These are phyloP conservation scores for Arachnomyces sp. DNA, from an alignment of 2,329 filamentous ascomycete species.

Conservation along the genomic window DNA sequence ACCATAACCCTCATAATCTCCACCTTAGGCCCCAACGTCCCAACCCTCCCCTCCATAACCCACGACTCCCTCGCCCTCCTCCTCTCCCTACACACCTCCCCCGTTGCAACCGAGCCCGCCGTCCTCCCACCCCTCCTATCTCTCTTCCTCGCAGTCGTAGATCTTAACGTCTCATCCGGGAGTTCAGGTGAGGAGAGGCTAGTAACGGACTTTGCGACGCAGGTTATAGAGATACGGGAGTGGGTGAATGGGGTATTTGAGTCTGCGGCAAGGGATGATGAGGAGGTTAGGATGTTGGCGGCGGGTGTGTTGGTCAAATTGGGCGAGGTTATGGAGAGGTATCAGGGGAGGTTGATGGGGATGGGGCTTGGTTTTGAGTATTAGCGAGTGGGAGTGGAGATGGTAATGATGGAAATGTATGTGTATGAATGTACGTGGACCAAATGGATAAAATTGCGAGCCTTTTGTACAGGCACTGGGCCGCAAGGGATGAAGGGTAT, in stretches of 20 bases:
- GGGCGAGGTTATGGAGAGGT: constrained; percentile 73
- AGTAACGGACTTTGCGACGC: constrained; percentile 63
- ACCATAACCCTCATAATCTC: constrained; percentile 78
- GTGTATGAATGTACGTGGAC: too few species aligned
- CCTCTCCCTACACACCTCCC: constrained; percentile 52
- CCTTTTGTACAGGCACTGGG: too few species aligned
- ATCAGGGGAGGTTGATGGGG: constrained; percentile 68
- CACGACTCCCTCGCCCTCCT: constrained; percentile 77
- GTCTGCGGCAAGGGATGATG: constrained; percentile 35
- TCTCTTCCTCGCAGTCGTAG: constrained; percentile 67
- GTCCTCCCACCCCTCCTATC: constrained; percentile 71
- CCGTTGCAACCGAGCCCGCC: constrained; percentile 51
- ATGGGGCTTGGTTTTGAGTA: constrained; percentile 46
- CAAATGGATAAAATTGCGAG: too few species aligned
- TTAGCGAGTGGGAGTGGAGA: constrained; percentile 8
- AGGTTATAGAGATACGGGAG: constrained; percentile 76
- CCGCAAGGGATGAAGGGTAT: neutral
- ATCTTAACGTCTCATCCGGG: constrained; percentile 56
- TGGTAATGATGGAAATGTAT: too few species aligned
- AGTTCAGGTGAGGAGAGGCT: constrained; percentile 54
- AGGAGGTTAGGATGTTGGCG: constrained; percentile 50
- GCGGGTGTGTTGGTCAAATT: constrained; percentile 73
- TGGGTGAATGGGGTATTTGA: constrained; percentile 77
- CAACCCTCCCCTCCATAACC: constrained; percentile 70
- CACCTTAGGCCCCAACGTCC: constrained; percentile 69